Base-by-base conservation (phyloP, 208 protist genomes). In the Crithidia expoeki region DNA sequence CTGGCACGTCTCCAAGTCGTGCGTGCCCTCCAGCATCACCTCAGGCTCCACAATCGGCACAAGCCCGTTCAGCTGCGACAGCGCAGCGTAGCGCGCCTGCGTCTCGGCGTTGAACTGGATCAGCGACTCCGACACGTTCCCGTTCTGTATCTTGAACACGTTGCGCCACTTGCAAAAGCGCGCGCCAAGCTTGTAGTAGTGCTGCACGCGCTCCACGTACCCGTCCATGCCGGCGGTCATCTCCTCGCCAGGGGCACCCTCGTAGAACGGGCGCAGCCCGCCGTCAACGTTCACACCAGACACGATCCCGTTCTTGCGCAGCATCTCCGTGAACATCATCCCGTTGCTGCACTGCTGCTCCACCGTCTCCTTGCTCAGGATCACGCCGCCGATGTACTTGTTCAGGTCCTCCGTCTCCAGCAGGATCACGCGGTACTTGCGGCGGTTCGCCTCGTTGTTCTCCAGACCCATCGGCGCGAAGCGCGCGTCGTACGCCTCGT, bases 41-140 rank as follows among this genome's bases (percentile, higher is more conserved):
- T 99, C 97, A 23, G 98, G 98, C 84, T 99, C 98, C 59, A 99
- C 96, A 73, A 99, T 99, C 42, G 98, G 98, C 47, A 98, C 97
- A 16, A 99, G 84, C 63, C 98, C 98, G 76, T 92, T 91, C 63
- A 86, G 76, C 88, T 99, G 98, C 49, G 90, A 99, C 42, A 99
- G 98, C 28, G 90, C 69, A 36, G 96, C 98, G 68, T 99, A 99
- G 44, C 96, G 88, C 33, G 98, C 98, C 36, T 99, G 87, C 16
- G 84, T 94, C 47, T 96, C 76, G 11, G 97, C 94, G 82, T 99
- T 99, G 80, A 98, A 91, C 27, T 74, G 65, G 30, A 99, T 92
- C 27, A 92, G 64, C 40, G 89, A 65, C 72, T 98, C 83, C 1
- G 94, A 97, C 30, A 98, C 96, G 40, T 62, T 86, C 44, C 85